Evolutionary conservation across 192 early-diverging fungal genomes (phyloP).

Genomic region (Endogone sp.): DNA sequence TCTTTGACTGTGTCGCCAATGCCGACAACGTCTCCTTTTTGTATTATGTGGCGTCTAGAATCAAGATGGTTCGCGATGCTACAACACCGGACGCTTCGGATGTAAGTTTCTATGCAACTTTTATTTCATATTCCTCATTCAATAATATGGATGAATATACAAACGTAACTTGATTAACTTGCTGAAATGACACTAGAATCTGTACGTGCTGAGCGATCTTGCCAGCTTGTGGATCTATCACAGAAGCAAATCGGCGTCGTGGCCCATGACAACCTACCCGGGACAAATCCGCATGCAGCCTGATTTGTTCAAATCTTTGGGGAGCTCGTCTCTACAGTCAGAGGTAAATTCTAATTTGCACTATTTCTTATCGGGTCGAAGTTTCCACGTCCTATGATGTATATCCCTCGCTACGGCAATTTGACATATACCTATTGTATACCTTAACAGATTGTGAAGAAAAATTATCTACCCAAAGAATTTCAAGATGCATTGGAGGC

Average conservation of each 20-base stretch:
- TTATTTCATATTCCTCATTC: background rate
- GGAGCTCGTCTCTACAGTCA: background rate
- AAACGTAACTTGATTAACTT: background rate
- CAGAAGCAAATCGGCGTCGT: constrained; percentile 65
- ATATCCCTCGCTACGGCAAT: too few relatives aligned
- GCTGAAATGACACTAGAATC: constrained; percentile 35
- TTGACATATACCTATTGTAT: too few relatives aligned
- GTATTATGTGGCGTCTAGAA: constrained; percentile 64
- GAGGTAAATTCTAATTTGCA: background rate
- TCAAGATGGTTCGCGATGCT: constrained; percentile 74
- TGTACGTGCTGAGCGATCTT: constrained; percentile 85
- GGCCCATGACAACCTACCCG: constrained; percentile 80
- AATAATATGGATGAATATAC: background rate
- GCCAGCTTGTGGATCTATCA: constrained; percentile 76
- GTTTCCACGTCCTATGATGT: too few relatives aligned
- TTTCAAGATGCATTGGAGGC: background rate
- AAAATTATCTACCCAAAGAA: background rate
- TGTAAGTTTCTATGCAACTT: constrained; percentile 29
- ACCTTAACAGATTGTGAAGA: background rate
- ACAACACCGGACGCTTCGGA: constrained; percentile 36
- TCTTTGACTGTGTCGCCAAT: constrained; percentile 69
- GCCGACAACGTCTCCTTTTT: constrained; percentile 83
- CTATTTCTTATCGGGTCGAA: background rate
- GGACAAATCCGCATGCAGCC: constrained; percentile 60
- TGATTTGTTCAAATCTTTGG: constrained; percentile 53